Evolutionary conservation across 2,329 filamentous ascomycete species (phyloP).

Genomic region (Colletotrichum tabaci): DNA sequence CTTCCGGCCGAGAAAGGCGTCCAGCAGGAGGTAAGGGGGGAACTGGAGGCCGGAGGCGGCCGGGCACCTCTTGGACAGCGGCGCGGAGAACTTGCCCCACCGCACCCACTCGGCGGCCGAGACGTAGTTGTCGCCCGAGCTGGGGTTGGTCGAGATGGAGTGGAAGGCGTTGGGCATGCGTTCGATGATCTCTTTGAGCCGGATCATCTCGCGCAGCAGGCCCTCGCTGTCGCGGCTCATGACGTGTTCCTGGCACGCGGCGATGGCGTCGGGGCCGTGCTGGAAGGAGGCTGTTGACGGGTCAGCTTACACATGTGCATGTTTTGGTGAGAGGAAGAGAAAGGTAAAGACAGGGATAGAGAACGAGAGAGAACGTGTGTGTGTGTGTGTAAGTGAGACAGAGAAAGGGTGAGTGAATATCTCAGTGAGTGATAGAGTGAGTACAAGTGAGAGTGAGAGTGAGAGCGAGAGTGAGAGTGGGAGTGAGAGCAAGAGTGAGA

Average conservation of each 20-base stretch:
- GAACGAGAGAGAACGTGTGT: too few species aligned
- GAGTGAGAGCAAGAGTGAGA: too few species aligned
- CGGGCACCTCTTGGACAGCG: conserved; percentile 64
- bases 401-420: too few species aligned
- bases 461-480: too few species aligned
- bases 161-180: conserved; percentile 69
- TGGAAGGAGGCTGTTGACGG: conserved; percentile 61
- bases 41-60: conserved; percentile 68
- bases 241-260: conserved; percentile 67
- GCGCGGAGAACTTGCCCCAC: conserved; percentile 66
- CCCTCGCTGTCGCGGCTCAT: conserved; percentile 67
- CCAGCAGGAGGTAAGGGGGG: conserved; percentile 68
- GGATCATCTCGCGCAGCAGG: conserved; percentile 64
- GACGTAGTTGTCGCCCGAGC: conserved; percentile 65
- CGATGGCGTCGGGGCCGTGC: conserved; percentile 66
- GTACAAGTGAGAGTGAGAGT: too few species aligned
- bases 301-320: too few species aligned
- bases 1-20: conserved; percentile 67
- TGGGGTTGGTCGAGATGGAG: conserved; percentile 67
- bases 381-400: too few species aligned
- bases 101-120: conserved; percentile 64
- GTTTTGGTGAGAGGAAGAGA: too few species aligned
- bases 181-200: conserved; percentile 67
- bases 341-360: too few species aligned
- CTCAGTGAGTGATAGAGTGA: too few species aligned